Base-by-base conservation (phyloP, 2,329 filamentous ascomycete species). In the Botrytis fabae region DNA sequence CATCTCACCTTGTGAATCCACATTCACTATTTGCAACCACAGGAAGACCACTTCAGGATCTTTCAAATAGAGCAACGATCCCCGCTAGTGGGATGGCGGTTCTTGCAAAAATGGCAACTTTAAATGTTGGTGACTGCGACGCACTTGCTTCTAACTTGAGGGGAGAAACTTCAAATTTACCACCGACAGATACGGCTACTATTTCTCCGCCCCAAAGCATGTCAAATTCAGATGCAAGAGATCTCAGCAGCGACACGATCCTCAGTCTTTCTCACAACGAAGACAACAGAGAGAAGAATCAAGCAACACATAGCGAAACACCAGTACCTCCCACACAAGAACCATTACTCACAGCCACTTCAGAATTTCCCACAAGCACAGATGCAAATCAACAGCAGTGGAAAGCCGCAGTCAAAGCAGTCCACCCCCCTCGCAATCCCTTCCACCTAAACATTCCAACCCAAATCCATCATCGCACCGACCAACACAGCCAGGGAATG, bases 281-380 rank as follows among this genome's bases (percentile, higher is more conserved):
- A n/a, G n/a, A 5, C 3, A 32, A 63, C 10, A 44, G 9, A 20
- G 61, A 44, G 40, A 32, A 12, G 14, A n/a, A 63, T 5, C 16
- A 44, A 40, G 40, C 14, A 63, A 3, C 61, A 32, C n/a, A 6
- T 63, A 40, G 4, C 10, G 6, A 63, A 32, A 9, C 8, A 44
- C 48, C 48, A 25, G 9, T 10, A 22, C 9, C 48, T 38, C 2
- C 35, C 16, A 38, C 25, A 7, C 18, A 12, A 42, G 65, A 68
- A 14, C 48, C 65, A 10, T 57, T 68, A 18, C 65, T 28, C 12
- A 54, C 48, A 22, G 25, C n/a, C 12, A 32, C 32, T 42, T 68
- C 65, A 1, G 65, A 68, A 32, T 68, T 68, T 42, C 65, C 65
- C 40, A 4, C n/a, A 8, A 68, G 57, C n/a, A 68, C 65, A 28